Evolutionary conservation across 75 land plant species (phyloP), one percentile per base, ranked within the genome.

Genomic region (Azolla pinnata): DNA sequence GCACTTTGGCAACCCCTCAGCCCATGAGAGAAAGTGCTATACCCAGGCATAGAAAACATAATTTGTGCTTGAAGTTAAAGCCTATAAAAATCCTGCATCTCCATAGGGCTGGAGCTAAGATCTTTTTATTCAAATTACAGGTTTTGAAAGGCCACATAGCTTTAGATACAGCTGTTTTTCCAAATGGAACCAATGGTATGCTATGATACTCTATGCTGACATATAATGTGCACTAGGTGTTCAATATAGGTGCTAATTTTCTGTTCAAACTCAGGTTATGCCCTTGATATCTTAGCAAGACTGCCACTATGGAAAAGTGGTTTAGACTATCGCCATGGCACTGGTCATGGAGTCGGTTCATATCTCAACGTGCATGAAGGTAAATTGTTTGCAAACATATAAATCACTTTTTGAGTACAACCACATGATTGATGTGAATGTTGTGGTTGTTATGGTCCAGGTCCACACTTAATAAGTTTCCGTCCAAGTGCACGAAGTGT

Each of bases 351-450:
- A 27, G 75, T 95, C 61, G 99, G 99, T 26, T 81, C 83, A 59
- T 95, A 83, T 68, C 75, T 95, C 14, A 86, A 90, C 75, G 99
- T 95, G 55, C 99, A 95, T 74, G 99, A 95, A 95, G 99, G 99
- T 84, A 20, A 47, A 66, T 23, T 2, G 26, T 29, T 67, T 1
- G 17, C 16, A 16, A 18, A 16, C 52, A 23, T 53, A 17, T 19
- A 31, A 3, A 12, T 28, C 27, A 49, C 8, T 23, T 61, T 31
- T 56, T 14, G 31, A 26, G 9, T 56, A 7, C 58, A 7, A 23
- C n/a, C 21, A 8, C 5, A 50, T 50, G 53, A 8, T 54, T 54
- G 25, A 2, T 16, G 14, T 9, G 9, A 9, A 9, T 40, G 16
- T 40, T 40, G 9, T 40, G 14, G 9, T 9, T 40, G 44, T 40